Evolutionary conservation across 768 basidiomycete genomes (phyloP), one percentile per base, ranked within the genome.

Genomic region (Jaapia argillacea): DNA sequence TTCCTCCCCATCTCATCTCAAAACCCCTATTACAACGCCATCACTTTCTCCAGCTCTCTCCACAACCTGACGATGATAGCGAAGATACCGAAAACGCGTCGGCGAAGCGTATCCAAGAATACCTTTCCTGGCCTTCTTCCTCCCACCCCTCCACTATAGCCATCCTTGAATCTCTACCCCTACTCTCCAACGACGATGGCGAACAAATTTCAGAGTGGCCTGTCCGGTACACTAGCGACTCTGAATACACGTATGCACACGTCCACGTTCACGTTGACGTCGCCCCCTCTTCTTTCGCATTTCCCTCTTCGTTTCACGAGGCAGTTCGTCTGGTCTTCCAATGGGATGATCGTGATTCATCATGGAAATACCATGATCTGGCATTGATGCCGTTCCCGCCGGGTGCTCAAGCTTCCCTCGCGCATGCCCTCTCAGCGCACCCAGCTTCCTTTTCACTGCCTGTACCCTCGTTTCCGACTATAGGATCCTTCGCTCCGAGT

Each of bases 361-460:
- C n/a, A n/a, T 88, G 85, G 85, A 76, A 67, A 54, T 88, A 83
- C 54, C 81, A 84, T 60, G 79, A 85, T 58, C 60, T 72, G 26
- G 65, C 71, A 27, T 56, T 72, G 53, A 84, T 86, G 79, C 83
- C 83, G 7, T 85, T 85, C 54, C 85, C 85, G 13, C 53, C 65
- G 16, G 52, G 64, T 20, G 58, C 64, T 14, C 58, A 51, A 40
- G 36, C 51, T 3, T 54, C 56, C 2, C 51, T 65, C 1, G 54
- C 52, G 21, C 53, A 61, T 20, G 52, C 60, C 16, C 44, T 53
- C 56, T 27, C 60, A 55, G 46, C 64, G 61, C 46, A 47, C 52
- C 25, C 56, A 56, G 35, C 44, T 36, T 56, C 62, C 20, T 45
- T 60, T 18, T 46, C 45, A n/a, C n/a, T n/a, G n/a, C n/a, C n/a